Conservation (phyloP, 345 rosid species). For the Fremontodendron californicum region DNA sequence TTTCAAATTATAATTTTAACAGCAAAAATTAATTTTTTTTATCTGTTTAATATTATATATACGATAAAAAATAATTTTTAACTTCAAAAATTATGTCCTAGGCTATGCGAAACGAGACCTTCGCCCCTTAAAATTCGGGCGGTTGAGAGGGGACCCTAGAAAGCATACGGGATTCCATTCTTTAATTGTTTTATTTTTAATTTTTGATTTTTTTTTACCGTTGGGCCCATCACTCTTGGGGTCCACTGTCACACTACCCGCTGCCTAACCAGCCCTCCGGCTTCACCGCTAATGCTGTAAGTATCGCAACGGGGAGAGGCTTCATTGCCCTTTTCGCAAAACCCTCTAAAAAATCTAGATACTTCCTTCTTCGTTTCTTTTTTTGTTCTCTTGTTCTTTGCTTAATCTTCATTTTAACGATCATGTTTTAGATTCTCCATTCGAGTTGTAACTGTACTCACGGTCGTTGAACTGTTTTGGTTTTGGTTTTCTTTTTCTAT, state of each 20-base stretch:
- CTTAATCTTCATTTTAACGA: neutral
- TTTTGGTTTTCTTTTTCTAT: neutral
- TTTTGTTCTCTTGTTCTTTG: neutral
- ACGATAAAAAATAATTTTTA: no score
- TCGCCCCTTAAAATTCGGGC: neutral
- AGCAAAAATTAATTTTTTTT: no score
- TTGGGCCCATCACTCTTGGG: neutral
- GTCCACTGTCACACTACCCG: neutral
- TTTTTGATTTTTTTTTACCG: neutral
- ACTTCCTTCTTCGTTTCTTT: neutral
- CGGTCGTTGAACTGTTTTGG: neutral
- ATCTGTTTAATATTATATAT: no score
- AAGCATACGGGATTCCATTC: constrained; percentile 16
- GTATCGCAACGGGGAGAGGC: neutral
- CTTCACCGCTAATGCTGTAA: constrained; percentile 1
- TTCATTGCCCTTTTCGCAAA: neutral
- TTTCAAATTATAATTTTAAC: no score
- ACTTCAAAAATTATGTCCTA: no score
- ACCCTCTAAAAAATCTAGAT: neutral
- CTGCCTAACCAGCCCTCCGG: neutral
- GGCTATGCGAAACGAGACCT: no score
- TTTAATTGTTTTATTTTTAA: no score
- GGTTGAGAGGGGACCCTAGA: constrained; percentile 13
- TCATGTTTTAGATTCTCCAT: neutral
- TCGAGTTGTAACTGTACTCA: neutral